Conservation (phyloP, 1,284 basidiomycete genomes). For the Takashimella tepidaria region DNA sequence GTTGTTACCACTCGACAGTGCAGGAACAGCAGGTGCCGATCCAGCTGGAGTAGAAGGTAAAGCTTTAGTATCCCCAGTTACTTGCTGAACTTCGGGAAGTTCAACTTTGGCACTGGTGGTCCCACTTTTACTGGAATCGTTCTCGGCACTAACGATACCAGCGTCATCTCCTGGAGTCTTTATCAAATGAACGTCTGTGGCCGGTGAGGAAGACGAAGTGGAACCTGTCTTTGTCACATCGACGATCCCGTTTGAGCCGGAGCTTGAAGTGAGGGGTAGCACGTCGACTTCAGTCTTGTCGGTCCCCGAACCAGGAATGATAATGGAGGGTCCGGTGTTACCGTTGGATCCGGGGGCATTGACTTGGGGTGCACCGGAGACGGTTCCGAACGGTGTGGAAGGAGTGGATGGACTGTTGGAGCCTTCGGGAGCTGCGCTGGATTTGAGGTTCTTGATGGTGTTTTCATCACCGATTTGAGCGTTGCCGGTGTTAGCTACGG, state of each 20-base stretch:
- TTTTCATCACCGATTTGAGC: not conserved
- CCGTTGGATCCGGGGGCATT: not conserved
- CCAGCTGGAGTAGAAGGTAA: too few relatives aligned
- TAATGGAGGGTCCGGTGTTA: not conserved
- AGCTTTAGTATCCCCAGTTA: not conserved
- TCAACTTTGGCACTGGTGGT: not conserved
- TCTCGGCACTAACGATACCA: not conserved
- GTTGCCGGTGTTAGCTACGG: not conserved
- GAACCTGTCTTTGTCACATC: not conserved
- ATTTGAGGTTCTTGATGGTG: not conserved
- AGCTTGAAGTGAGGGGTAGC: not conserved
- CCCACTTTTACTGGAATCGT: not conserved
- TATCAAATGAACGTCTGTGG: not conserved
- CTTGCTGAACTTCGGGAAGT: not conserved
- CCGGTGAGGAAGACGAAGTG: not conserved
- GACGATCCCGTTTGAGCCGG: not conserved
- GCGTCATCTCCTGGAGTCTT: not conserved
- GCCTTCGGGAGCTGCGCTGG: too few relatives aligned
- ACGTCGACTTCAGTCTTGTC: not conserved
- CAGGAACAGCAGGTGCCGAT: too few relatives aligned
- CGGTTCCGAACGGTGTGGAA: not conserved
- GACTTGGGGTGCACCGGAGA: not conserved
- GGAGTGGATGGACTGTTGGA: not conserved
- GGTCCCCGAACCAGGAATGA: not conserved
- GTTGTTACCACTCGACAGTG: too few relatives aligned